Conservation (phyloP, 1,284 basidiomycete genomes). For the Macrocybe sp. region DNA sequence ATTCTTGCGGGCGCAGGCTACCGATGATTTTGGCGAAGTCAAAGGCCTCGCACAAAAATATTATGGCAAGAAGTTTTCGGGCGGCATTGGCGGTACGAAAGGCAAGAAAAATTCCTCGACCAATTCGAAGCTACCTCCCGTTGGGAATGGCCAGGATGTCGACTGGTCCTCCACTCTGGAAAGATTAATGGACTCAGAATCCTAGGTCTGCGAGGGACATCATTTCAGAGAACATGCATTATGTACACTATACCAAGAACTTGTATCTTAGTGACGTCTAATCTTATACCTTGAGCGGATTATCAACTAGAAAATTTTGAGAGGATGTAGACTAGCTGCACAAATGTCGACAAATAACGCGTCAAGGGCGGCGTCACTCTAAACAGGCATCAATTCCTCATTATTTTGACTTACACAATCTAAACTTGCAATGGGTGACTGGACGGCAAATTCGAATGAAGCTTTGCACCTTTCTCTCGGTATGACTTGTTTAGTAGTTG, state of each 20-base stretch:
- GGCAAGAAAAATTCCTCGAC: constrained; percentile 14
- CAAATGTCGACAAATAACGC: constrained; percentile 17
- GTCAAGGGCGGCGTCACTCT: constrained; percentile 8
- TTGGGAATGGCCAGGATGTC: constrained; percentile 31
- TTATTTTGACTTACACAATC: background rate
- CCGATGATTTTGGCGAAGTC: constrained; percentile 61
- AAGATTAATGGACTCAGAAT: constrained; percentile 10
- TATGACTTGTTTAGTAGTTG: constrained; percentile 25
- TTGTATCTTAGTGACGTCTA: background rate
- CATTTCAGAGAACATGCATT: background rate
- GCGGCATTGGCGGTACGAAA: constrained; percentile 22
- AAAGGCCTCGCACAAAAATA: constrained; percentile 54
- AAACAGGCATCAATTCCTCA: background rate
- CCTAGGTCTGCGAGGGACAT: background rate
- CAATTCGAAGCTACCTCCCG: constrained; percentile 10
- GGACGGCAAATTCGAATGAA: constrained; percentile 79
- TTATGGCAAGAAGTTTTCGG: constrained; percentile 35
- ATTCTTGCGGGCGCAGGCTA: constrained; percentile 74
- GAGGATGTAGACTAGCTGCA: background rate
- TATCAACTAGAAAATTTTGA: background rate
- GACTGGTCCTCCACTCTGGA: constrained; percentile 37
- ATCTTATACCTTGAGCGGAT: no score
- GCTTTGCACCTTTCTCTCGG: constrained; percentile 70
- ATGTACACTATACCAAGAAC: background rate
- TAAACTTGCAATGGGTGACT: constrained; percentile 39